phyloP scores from a whole-genome alignment of 2,329 filamentous ascomycete genomes.

The Colletotrichum sp. region DNA sequence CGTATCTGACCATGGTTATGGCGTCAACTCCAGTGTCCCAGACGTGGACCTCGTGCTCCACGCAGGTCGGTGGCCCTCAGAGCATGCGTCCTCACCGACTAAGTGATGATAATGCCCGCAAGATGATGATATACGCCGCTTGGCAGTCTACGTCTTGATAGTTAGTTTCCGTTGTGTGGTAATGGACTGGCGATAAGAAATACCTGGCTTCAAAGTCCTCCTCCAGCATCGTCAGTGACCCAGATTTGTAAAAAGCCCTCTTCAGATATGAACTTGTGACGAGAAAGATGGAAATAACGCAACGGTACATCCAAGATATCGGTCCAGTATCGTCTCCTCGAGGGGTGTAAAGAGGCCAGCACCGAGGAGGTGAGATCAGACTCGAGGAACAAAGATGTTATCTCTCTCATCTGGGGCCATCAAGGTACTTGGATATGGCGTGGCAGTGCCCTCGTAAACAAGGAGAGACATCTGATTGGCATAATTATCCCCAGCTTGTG shows the following conservation, averaged over 20 bases:
- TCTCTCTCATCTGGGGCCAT: background rate
- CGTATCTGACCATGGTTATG: slow-evolving; percentile 2
- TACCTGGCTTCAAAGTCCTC: background rate
- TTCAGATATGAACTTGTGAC: background rate
- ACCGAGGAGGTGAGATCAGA: background rate
- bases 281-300: background rate
- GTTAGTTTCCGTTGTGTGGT: background rate
- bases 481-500: background rate
- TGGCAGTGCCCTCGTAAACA: background rate
- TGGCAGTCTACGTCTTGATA: background rate
- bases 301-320: background rate
- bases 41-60: slow-evolving; percentile 3
- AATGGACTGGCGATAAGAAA: background rate
- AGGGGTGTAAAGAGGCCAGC: background rate
- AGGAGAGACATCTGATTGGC: background rate
- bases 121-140: background rate
- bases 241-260: background rate
- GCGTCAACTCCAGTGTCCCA: background rate
- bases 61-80: background rate
- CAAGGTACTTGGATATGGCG: background rate
- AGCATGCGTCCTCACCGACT: background rate
- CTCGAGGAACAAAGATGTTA: background rate
- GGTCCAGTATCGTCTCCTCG: background rate
- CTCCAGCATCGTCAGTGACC: background rate
- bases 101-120: too few species aligned